Base-by-base conservation (phyloP, 192 early-diverging fungal species). In the Gamsiella multidivaricata region DNA sequence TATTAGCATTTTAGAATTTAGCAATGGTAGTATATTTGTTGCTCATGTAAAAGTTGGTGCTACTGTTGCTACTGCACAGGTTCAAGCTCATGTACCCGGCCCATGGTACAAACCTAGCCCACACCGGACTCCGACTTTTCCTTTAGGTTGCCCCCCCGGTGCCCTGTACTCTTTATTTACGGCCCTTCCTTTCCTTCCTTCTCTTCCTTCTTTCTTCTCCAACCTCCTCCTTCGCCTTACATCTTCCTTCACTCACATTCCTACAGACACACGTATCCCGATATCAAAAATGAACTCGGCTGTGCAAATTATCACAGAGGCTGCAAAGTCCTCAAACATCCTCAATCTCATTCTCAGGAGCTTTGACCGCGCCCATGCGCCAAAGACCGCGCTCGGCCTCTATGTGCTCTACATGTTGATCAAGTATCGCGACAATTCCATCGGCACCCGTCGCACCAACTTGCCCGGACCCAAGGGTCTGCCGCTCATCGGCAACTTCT, bases 401-500 rank as follows among this genome's bases (percentile, higher is more conserved):
- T 76, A 52, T 37, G 28, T 71, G 3, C 34, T 66, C n/a, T 80
- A 71, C 50, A 33, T 62, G 8, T 23, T 71, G 22, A 49, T 80
- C 46, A 80, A 71, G 41, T 71, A 71, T 41, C 29, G 69, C 18
- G 63, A 71, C 54, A 71, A 70, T 50, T 6, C 37, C 5, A 25
- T 70, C 22, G 78, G 78, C 32, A 70, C 69, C 29, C 69, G 69
- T 6, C 58, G 78, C 25, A 41, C 56, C 18, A 60, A 66, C 34
- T 43, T 80, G 5, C 45, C 33, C 2, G 78, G 78, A 11, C 78
- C 78, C 12, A 56, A 49, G n/a, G 78, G 78, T 34, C n/a, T 67
- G 28, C 78, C 78, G 17, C 28, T 80, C 23, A 71, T 80, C 26
- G 78, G 78, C 32, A 80, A 80, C 41, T 32, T 80, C 5, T 2